Conservation (phyloP, 257 asterid species). For the Anisodus acutangulus region DNA sequence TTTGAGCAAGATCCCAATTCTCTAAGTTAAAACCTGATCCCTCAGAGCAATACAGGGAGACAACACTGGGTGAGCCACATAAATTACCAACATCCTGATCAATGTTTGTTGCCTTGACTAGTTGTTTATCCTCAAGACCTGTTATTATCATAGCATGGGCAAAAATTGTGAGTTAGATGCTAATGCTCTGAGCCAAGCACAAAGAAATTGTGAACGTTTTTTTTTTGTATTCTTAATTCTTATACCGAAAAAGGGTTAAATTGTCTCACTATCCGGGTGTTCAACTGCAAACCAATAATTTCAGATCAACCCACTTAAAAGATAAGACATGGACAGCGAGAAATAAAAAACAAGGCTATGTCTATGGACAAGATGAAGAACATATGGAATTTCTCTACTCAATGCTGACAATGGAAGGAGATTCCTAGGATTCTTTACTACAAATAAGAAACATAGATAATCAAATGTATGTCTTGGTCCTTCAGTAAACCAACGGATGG, state of each 20-base stretch:
- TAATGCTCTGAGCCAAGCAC: neutral
- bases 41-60: constrained; percentile 51
- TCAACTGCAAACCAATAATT: constrained; percentile 1
- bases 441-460: neutral
- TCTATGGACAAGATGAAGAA: neutral
- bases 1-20: constrained; percentile 62
- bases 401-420: neutral
- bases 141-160: constrained; percentile 36
- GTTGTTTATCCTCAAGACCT: constrained; percentile 80
- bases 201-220: neutral
- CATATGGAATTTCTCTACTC: neutral
- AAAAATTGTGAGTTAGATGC: constrained; percentile 18
- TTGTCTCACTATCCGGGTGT: neutral
- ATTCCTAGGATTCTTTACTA: constrained; percentile 18
- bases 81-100: constrained; percentile 53
- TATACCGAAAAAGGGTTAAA: neutral
- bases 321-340: neutral
- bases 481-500: constrained; percentile 7
- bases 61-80: constrained; percentile 57
- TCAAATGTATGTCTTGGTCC: neutral
- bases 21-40: constrained; percentile 70
- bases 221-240: neutral
- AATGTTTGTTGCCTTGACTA: constrained; percentile 46
- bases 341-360: constrained; percentile 8
- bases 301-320: neutral